Conservation (phyloP, 257 asterid genomes). For the Hygrophila difformis region DNA sequence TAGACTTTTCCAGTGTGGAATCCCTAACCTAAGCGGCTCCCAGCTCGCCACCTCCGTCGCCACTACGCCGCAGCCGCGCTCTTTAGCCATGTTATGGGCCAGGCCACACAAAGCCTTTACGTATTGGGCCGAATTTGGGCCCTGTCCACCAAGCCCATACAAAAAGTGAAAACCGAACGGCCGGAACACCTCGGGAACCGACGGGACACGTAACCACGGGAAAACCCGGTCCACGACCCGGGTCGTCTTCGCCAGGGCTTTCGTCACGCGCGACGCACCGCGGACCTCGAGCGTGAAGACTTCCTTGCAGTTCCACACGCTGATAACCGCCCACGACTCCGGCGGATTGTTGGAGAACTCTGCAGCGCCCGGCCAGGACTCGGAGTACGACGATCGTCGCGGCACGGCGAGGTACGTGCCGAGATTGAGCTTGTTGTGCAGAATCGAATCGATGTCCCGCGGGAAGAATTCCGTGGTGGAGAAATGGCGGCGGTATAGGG, state of each 20-base stretch:
- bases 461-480: slow-evolving; percentile 83
- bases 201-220: slow-evolving; percentile 51
- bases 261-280: slow-evolving; percentile 64
- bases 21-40: slow-evolving; percentile 52
- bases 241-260: slow-evolving; percentile 32
- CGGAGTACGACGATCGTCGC: slow-evolving; percentile 18
- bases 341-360: slow-evolving; percentile 44
- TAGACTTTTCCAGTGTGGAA: slow-evolving; percentile 70
- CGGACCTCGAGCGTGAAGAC: slow-evolving; percentile 72
- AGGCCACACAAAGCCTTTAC: slow-evolving; percentile 27
- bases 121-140: slow-evolving; percentile 34
- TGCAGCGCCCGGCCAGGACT: slow-evolving; percentile 47
- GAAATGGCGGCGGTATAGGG: slow-evolving; percentile 53
- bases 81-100: slow-evolving; percentile 57
- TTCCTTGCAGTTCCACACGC: slow-evolving; percentile 80
- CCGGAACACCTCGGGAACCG: slow-evolving; percentile 55
- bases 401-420: slow-evolving; percentile 76
- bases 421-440: slow-evolving; percentile 42
- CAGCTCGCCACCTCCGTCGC: slow-evolving; percentile 62
- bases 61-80: slow-evolving; percentile 57
- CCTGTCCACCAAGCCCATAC: slow-evolving; percentile 82
- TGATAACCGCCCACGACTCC: slow-evolving; percentile 80
- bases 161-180: slow-evolving; percentile 71
- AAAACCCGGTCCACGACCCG: slow-evolving; percentile 67
- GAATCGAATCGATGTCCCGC: slow-evolving; percentile 62